These are phyloP conservation scores for Crithidia sp. DNA, from an alignment of 208 protist species.

Conservation along the genomic window DNA sequence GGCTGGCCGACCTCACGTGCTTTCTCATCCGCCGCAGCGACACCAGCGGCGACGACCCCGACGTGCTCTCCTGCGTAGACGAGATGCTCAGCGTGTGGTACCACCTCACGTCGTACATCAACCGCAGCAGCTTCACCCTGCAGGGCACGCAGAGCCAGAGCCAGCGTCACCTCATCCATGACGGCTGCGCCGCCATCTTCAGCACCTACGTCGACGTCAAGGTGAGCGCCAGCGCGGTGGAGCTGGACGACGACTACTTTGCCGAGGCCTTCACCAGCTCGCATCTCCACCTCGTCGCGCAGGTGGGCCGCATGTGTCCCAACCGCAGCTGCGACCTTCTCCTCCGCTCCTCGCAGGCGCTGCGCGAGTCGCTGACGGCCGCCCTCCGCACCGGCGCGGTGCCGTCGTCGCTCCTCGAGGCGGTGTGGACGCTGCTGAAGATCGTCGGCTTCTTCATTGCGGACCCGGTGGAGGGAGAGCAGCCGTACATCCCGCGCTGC, in stretches of 20 bases:
- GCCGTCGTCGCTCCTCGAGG: constrained; percentile 39
- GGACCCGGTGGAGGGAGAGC: constrained; percentile 72
- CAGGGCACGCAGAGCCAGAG: neutral
- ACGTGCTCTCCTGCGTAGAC: constrained; percentile 75
- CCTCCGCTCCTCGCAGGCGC: neutral
- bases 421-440: constrained; percentile 67
- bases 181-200: constrained; percentile 42
- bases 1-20: constrained; percentile 32
- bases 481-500: constrained; percentile 73
- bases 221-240: constrained; percentile 27
- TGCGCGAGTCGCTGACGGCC: constrained; percentile 9
- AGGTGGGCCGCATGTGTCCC: constrained; percentile 59
- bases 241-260: constrained; percentile 63
- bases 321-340: constrained; percentile 31
- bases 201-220: constrained; percentile 33
- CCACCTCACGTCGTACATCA: constrained; percentile 36
- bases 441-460: constrained; percentile 65
- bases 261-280: constrained; percentile 68
- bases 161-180: constrained; percentile 22
- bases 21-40: constrained; percentile 49
- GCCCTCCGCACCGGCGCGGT: neutral
- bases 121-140: constrained; percentile 34
- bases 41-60: constrained; percentile 48
- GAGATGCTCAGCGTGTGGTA: constrained; percentile 68
- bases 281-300: constrained; percentile 68